phyloP scores from a whole-genome alignment of 352 stramenopile species.

The Phytophthora idaei region DNA sequence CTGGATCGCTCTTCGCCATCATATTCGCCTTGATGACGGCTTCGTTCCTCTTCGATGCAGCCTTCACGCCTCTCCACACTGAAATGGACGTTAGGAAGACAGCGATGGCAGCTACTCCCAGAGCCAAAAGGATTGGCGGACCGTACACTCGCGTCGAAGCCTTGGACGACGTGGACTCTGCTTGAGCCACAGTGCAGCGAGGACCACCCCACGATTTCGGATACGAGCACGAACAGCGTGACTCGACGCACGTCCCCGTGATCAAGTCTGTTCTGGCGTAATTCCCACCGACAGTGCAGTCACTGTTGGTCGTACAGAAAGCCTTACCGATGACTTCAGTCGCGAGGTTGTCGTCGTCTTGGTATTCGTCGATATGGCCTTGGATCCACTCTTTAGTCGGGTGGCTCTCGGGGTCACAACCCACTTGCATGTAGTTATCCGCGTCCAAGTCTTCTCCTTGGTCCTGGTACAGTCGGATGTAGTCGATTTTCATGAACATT shows the following conservation, averaged over 20 bases:
- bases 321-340: slow-evolving; percentile 42
- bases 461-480: slow-evolving; percentile 88
- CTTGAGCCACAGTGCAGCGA: slow-evolving; percentile 52
- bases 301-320: slow-evolving; percentile 47
- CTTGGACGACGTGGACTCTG: slow-evolving; percentile 29
- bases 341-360: slow-evolving; percentile 50
- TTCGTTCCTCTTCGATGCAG: slow-evolving; percentile 25
- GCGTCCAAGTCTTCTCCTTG: slow-evolving; percentile 37
- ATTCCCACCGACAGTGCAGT: slow-evolving; percentile 53
- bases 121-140: slow-evolving; percentile 35
- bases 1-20: slow-evolving; percentile 20
- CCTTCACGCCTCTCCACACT: slow-evolving; percentile 29
- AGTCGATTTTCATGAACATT: slow-evolving; percentile 83
- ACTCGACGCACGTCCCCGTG: slow-evolving; percentile 50
- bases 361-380: slow-evolving; percentile 48
- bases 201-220: slow-evolving; percentile 55
- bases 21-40: slow-evolving; percentile 26
- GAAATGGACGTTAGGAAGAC: slow-evolving; percentile 39
- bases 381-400: slow-evolving; percentile 53
- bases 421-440: slow-evolving; percentile 42
- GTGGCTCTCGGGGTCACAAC: slow-evolving; percentile 45
- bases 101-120: slow-evolving; percentile 29
- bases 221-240: slow-evolving; percentile 53
- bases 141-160: slow-evolving; percentile 37
- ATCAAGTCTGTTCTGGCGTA: slow-evolving; percentile 26